Evolutionary conservation across 306 rosid genomes (phyloP).

Genomic region (Leucaena leucocephala): DNA sequence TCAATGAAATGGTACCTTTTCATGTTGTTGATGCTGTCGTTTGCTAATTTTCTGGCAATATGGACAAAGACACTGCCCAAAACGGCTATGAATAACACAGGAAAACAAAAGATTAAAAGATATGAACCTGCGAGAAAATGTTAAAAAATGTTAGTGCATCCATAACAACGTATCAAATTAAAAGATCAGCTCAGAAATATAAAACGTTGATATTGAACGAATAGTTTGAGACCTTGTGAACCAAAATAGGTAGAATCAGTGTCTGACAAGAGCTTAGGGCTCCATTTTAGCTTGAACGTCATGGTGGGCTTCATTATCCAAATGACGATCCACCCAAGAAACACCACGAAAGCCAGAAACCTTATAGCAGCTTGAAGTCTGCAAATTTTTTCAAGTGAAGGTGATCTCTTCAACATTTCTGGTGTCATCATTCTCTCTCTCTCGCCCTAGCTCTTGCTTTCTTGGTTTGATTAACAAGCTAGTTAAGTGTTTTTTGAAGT

Average conservation of each 20-base stretch:
- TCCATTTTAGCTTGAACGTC: constrained; percentile 46
- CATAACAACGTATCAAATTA: too few species aligned
- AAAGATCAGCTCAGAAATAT: neutral
- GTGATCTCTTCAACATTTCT: neutral
- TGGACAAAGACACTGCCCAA: constrained; percentile 71
- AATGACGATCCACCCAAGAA: constrained; percentile 48
- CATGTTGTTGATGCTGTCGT: neutral
- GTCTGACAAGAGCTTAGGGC: constrained; percentile 32
- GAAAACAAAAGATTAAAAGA: constrained; percentile 55
- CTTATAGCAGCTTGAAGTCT: constrained; percentile 38
- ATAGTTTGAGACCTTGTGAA: constrained; percentile 47
- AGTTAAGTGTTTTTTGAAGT: neutral
- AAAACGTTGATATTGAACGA: too few species aligned
- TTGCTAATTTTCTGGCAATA: constrained; percentile 41
- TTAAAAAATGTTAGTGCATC: neutral
- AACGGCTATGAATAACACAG: constrained; percentile 60
- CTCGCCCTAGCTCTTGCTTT: neutral
- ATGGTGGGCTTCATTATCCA: constrained; percentile 70
- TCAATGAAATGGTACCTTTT: constrained; percentile 28
- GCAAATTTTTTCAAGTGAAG: neutral
- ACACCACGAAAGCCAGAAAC: constrained; percentile 42
- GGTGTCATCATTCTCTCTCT: constrained; percentile 15
- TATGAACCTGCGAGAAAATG: constrained; percentile 43
- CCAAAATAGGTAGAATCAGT: constrained; percentile 49
- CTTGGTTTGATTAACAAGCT: neutral